phyloP scores from a whole-genome alignment of 2,329 filamentous ascomycete species.

The Microdochium bolleyi region DNA sequence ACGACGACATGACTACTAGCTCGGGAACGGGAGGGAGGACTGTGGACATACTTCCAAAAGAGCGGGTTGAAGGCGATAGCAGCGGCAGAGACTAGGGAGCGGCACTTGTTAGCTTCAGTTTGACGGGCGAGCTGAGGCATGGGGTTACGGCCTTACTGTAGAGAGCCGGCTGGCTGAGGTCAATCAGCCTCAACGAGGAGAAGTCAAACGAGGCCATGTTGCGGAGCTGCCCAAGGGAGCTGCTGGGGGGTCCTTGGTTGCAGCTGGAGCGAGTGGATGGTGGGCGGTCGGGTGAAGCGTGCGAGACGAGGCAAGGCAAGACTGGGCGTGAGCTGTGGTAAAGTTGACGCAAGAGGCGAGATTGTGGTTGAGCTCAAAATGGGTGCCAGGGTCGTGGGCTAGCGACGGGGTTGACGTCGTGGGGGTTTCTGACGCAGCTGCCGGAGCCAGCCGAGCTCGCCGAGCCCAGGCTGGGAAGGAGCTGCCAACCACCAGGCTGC shows the following conservation, averaged over 20 bases:
- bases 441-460: too few species aligned
- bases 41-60: constrained; percentile 86
- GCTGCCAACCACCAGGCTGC: too few species aligned
- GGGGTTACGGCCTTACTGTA: constrained; percentile 41
- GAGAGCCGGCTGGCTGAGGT: constrained; percentile 60
- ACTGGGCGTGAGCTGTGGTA: too few species aligned
- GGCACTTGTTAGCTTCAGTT: constrained; percentile 8
- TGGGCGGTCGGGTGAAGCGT: too few species aligned
- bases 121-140: neutral
- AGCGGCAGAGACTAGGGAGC: constrained; percentile 59
- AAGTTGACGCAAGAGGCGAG: too few species aligned
- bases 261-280: too few species aligned
- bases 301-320: too few species aligned
- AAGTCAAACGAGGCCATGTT: constrained; percentile 29
- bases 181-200: constrained; percentile 39
- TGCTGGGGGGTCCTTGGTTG: neutral
- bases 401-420: too few species aligned
- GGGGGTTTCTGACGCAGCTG: too few species aligned
- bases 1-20: constrained; percentile 4
- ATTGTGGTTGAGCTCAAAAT: too few species aligned
- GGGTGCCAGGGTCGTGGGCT: too few species aligned
- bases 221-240: constrained; percentile 1
- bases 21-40: neutral
- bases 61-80: constrained; percentile 92
- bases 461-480: too few species aligned